Evolutionary conservation across 768 basidiomycete genomes (phyloP).

Genomic region (Boletus vermiculosoides): DNA sequence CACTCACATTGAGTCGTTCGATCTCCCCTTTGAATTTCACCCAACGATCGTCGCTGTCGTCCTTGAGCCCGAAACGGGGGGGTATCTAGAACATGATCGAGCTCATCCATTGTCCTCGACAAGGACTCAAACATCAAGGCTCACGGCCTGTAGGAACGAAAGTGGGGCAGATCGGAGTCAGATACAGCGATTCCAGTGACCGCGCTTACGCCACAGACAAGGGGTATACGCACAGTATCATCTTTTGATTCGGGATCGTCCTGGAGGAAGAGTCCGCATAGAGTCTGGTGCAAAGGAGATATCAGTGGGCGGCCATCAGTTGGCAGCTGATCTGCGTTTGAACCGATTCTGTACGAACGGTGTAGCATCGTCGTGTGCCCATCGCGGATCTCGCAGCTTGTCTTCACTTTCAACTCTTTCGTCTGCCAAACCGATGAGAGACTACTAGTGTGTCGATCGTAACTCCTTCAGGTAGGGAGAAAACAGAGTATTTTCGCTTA

Average conservation of each 20-base stretch:
- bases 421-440: background rate
- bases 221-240: constrained; percentile 8
- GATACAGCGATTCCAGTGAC: background rate
- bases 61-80: constrained; percentile 56
- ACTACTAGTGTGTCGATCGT: background rate
- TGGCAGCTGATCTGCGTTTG: background rate
- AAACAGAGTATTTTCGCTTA: background rate
- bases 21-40: constrained; percentile 41
- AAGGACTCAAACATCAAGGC: background rate
- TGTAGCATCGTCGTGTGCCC: constrained; percentile 15
- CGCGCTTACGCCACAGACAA: too few species aligned
- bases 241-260: constrained; percentile 16
- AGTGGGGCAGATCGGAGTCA: background rate
- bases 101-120: background rate
- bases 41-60: constrained; percentile 54
- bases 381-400: constrained; percentile 9
- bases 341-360: constrained; percentile 11
- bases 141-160: constrained; percentile 12
- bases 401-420: background rate
- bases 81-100: constrained; percentile 43
- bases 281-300: background rate
- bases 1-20: constrained; percentile 42
- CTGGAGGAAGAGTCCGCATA: constrained; percentile 20
- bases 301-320: background rate
- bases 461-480: background rate